Base-by-base conservation (phyloP, 768 basidiomycete species). In the Leucogyrophana mollusca region DNA sequence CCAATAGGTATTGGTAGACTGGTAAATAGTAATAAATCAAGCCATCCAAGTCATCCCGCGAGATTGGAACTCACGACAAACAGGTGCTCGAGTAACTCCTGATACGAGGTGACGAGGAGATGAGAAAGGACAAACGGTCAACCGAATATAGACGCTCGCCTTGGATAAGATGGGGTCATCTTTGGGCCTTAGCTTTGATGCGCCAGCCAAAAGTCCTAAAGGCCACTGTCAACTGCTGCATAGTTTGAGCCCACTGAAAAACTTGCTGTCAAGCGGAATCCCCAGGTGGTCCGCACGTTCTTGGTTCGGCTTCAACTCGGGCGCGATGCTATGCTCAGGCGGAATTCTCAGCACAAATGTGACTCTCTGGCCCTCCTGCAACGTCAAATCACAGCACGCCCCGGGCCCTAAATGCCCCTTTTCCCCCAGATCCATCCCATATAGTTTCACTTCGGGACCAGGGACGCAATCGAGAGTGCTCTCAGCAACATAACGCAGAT, bases 311-410 rank as follows among this genome's bases (percentile, higher is more conserved):
- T 51, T 60, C 43, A 61, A n/a, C 40, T 25, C 32, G 5, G 51
- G 1, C 11, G 30, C 39, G 16, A 39, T 47, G 4, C 23, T 41
- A 10, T 61, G 61, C n/a, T 71, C 66, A 2, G 86, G 84, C 8
- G 82, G 82, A 35, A 80, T 83, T 34, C 94, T 73, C 56, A 97
- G 67, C 13, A 96, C 75, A 56, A 97, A 96, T 2, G 89, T 90
- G n/a, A 97, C 83, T 14, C 76, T 77, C 64, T 99, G 93, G 0
- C 95, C 94, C 64, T 97, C 95, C 17, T 67, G 61, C 17, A 97
- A 70, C 20, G 71, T 66, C 40, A 97, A 69, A 14, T 82, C 71
- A 10, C 76, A 67, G 51, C 71, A 75, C 16, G 82, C 78, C 7
- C 76, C 83, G 3, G 73, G 71, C 1, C 94, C 94, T 41, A 85